Percentiles rank a stretch among this genome's conserved stretches.
Conservation (phyloP, 768 basidiomycete species). For the Pleurotus sapidus region DNA sequence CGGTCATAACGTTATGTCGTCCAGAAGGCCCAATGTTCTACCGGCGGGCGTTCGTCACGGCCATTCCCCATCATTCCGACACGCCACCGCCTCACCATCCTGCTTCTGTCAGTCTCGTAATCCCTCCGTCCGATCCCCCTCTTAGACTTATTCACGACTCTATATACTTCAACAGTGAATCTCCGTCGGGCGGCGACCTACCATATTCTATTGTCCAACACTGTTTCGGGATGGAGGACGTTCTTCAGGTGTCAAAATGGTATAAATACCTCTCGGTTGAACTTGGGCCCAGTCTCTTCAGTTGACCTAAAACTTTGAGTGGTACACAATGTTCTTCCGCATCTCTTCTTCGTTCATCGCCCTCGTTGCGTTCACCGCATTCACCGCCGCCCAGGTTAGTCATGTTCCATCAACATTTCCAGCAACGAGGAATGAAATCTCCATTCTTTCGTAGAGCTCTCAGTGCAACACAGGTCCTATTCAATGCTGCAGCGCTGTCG, state of each 20-base stretch:
- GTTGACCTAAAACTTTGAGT: neutral
- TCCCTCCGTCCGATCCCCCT: neutral
- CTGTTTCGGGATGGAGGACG: neutral
- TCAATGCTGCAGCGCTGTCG: neutral
- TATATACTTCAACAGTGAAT: neutral
- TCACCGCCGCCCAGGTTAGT: neutral
- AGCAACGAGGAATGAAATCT: neutral
- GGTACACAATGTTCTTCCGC: neutral
- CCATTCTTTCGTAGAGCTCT: neutral
- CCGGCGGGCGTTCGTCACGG: too few relatives aligned
- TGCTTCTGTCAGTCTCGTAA: neutral
- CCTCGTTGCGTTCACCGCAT: neutral
- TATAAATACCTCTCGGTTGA: neutral
- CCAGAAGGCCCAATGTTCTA: too few relatives aligned
- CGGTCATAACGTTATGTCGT: too few relatives aligned
- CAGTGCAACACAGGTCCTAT: neutral
- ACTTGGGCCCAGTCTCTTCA: neutral
- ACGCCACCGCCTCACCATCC: neutral
- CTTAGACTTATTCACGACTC: neutral
- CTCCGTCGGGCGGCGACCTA: neutral
- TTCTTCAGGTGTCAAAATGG: neutral
- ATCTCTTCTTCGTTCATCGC: neutral
- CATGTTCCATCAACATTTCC: neutral
- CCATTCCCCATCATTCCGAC: neutral
- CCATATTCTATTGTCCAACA: neutral